Conservation (phyloP, 768 basidiomycete species). For the Pulveroboletus frians region DNA sequence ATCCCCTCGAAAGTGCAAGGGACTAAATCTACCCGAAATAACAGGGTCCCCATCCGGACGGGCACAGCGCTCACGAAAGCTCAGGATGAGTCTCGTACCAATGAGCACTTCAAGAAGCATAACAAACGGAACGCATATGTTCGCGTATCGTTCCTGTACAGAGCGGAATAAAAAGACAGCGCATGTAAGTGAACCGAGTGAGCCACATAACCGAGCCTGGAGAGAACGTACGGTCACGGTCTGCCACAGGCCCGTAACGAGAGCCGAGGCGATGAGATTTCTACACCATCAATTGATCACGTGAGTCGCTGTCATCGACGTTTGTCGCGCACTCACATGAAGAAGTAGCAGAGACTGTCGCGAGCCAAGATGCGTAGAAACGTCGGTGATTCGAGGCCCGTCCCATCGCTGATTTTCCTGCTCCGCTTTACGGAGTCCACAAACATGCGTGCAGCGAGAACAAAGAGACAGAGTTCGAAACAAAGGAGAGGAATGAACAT, state of each 20-base stretch:
- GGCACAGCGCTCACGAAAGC: constrained; percentile 28
- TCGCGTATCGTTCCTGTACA: constrained; percentile 23
- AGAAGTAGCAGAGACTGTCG: constrained; percentile 30
- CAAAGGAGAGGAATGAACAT: constrained; percentile 29
- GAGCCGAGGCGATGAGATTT: constrained; percentile 20
- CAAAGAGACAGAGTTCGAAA: constrained; percentile 26
- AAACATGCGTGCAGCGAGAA: constrained; percentile 18
- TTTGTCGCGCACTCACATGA: constrained; percentile 19
- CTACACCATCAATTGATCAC: constrained; percentile 7
- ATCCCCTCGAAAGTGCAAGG: constrained; percentile 14
- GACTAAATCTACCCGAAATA: constrained; percentile 7
- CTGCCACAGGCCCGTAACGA: constrained; percentile 27
- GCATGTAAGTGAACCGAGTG: not conserved
- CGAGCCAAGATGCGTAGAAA: constrained; percentile 24
- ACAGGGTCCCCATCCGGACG: constrained; percentile 8
- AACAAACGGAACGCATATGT: constrained; percentile 28
- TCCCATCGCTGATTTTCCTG: not conserved
- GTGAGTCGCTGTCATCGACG: not conserved
- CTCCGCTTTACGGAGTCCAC: constrained; percentile 6
- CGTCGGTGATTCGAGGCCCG: constrained; percentile 8
- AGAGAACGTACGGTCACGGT: constrained; percentile 17
- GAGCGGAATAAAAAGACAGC: too few relatives aligned
- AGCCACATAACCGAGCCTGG: not conserved
- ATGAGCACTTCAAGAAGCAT: constrained; percentile 29
- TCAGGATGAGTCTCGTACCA: constrained; percentile 29